Conservation (phyloP, 352 stramenopile genomes). For the Globisporangium barbulae region DNA sequence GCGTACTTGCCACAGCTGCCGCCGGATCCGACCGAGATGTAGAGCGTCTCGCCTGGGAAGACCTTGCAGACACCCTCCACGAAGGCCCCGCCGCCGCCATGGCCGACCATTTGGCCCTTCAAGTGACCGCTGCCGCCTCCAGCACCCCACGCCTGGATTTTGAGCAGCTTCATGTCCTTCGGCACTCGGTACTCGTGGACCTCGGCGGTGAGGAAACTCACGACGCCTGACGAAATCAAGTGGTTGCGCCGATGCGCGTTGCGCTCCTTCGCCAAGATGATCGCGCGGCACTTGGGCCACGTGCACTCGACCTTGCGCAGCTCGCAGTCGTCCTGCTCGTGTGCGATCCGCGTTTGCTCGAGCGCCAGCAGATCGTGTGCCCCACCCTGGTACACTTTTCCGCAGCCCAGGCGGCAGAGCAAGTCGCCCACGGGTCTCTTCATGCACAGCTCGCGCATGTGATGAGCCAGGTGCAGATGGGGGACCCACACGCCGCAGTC, state of each 20-base stretch:
- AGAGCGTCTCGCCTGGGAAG: conserved; percentile 70
- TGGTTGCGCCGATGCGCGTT: conserved; percentile 60
- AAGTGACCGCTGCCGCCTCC: conserved; percentile 67
- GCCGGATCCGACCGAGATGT: conserved; percentile 48
- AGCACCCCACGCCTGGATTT: conserved; percentile 69
- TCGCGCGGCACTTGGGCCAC: conserved; percentile 59
- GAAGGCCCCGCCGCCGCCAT: conserved; percentile 66
- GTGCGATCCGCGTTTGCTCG: conserved; percentile 59
- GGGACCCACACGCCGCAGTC: conserved; percentile 70
- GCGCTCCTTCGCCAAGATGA: conserved; percentile 51
- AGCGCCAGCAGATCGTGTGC: conserved; percentile 57
- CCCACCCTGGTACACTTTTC: conserved; percentile 46
- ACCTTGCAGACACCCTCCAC: conserved; percentile 57
- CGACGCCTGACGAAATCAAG: conserved; percentile 53
- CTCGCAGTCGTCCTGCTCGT: conserved; percentile 69
- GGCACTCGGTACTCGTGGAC: conserved; percentile 68
- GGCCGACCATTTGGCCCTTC: conserved; percentile 39
- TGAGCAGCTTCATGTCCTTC: conserved; percentile 55
- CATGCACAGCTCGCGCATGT: conserved; percentile 62
- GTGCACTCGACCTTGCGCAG: conserved; percentile 68
- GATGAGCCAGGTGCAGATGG: conserved; percentile 36
- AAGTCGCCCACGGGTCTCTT: conserved; percentile 57
- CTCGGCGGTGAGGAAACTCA: conserved; percentile 57
- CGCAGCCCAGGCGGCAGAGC: conserved; percentile 55
- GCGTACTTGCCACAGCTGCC: conserved; percentile 40